A percentile compares a stretch with the other conserved stretches of the same genome.
Evolutionary conservation across 2,329 filamentous ascomycete genomes (phyloP).

Genomic region (Aspergillus ustus): DNA sequence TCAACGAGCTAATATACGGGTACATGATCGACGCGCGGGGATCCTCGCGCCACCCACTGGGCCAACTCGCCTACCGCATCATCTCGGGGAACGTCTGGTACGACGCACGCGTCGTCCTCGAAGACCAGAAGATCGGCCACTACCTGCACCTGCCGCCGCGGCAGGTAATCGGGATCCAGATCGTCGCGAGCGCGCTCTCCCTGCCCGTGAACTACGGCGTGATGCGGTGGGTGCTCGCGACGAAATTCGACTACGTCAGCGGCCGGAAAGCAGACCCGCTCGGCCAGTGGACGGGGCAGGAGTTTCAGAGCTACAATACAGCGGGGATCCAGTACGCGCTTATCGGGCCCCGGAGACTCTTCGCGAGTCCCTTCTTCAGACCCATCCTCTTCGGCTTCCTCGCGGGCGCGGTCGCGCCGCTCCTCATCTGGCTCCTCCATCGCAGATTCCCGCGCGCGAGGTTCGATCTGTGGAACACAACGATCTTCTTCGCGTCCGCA

Average conservation of each 20-base stretch:
- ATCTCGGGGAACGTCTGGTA: conserved; percentile 68
- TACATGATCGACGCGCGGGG: conserved; percentile 59
- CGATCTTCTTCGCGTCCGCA: conserved; percentile 64
- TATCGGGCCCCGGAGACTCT: conserved; percentile 47
- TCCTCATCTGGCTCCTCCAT: conserved; percentile 56
- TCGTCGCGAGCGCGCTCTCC: conserved; percentile 63
- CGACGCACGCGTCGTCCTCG: conserved; percentile 60
- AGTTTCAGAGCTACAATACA: conserved; percentile 56
- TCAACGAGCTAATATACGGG: conserved; percentile 65
- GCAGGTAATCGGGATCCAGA: conserved; percentile 64
- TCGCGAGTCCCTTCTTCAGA: conserved; percentile 33
- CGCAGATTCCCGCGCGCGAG: conserved; percentile 58
- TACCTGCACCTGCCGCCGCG: conserved; percentile 67
- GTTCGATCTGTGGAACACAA: conserved; percentile 64
- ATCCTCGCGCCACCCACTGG: conserved; percentile 60
- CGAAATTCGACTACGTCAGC: conserved; percentile 60
- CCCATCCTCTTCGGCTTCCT: conserved; percentile 40
- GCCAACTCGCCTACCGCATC: conserved; percentile 61
- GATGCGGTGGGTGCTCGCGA: conserved; percentile 63
- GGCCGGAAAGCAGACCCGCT: conserved; percentile 58
- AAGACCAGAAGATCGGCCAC: conserved; percentile 68
- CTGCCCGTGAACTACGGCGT: conserved; percentile 66
- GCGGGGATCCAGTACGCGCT: conserved; percentile 65
- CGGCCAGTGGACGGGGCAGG: conserved; percentile 66
- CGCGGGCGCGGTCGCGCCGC: conserved; percentile 35